phyloP scores from a whole-genome alignment of 2,329 filamentous ascomycete species.

The Penicillium vulpinum region DNA sequence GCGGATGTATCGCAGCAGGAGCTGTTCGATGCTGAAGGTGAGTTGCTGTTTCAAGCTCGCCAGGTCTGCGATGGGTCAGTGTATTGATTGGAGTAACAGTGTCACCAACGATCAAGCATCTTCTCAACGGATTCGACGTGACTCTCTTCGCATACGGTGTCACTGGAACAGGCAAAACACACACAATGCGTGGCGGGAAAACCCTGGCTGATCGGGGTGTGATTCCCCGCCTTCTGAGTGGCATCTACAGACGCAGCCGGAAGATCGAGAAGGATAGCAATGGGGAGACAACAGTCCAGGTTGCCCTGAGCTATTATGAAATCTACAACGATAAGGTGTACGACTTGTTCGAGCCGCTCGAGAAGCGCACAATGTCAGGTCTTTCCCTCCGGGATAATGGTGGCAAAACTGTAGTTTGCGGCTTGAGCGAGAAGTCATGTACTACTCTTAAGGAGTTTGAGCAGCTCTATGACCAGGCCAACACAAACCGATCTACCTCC shows the following conservation, averaged over 20 bases:
- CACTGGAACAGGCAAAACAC: conserved; percentile 90
- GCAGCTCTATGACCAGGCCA: conserved; percentile 83
- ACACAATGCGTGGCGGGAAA: conserved; percentile 92
- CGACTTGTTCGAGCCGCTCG: conserved; percentile 82
- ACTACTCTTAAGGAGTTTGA: conserved; percentile 88
- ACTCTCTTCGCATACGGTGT: conserved; percentile 93
- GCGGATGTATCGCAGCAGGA: conserved; percentile 77
- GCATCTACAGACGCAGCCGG: conserved; percentile 79
- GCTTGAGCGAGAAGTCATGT: conserved; percentile 79
- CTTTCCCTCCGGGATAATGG: conserved; percentile 81
- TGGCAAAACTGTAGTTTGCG: conserved; percentile 83
- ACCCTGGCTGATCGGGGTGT: conserved; percentile 82
- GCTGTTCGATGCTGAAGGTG: conserved; percentile 86
- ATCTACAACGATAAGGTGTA: conserved; percentile 97
- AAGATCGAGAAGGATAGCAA: conserved; percentile 79
- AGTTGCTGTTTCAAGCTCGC: conserved; percentile 23
- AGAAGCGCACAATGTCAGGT: conserved; percentile 79
- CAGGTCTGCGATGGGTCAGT: neutral
- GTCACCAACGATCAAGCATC: conserved; percentile 81
- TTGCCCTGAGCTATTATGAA: conserved; percentile 87
- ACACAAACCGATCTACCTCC: conserved; percentile 84
- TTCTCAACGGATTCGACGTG: conserved; percentile 81
- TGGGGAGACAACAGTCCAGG: conserved; percentile 68
- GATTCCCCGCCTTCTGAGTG: conserved; percentile 81
- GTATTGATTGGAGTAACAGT: conserved; percentile 56